Conservation (phyloP, 1,284 basidiomycete genomes). For the Ganoderma multipileum region DNA sequence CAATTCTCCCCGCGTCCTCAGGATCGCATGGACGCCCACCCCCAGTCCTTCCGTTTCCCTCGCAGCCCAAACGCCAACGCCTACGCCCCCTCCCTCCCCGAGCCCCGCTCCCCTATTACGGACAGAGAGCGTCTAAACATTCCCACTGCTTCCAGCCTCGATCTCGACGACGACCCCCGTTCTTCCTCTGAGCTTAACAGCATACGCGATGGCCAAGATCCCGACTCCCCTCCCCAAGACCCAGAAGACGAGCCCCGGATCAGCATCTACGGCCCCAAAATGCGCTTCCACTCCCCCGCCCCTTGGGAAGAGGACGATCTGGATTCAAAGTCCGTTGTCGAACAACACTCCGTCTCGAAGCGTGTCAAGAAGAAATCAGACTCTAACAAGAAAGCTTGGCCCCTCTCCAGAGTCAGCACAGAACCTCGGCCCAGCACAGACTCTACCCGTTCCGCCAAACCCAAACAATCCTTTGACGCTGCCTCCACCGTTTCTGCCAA, state of each 20-base stretch:
- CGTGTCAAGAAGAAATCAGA: slow-evolving; percentile 42
- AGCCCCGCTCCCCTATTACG: slow-evolving; percentile 38
- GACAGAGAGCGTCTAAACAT: slow-evolving; percentile 54
- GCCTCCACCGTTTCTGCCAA: slow-evolving; percentile 55
- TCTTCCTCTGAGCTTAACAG: slow-evolving; percentile 45
- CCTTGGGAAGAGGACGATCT: slow-evolving; percentile 76
- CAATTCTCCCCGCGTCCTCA: slow-evolving; percentile 58
- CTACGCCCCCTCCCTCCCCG: slow-evolving; percentile 31
- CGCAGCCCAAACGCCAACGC: slow-evolving; percentile 31
- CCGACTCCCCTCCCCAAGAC: slow-evolving; percentile 37
- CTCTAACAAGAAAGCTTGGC: slow-evolving; percentile 51
- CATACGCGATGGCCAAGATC: slow-evolving; percentile 39
- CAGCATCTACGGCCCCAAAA: slow-evolving; percentile 78
- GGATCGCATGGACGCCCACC: slow-evolving; percentile 37
- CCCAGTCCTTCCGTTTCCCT: slow-evolving; percentile 40
- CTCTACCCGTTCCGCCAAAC: slow-evolving; percentile 57
- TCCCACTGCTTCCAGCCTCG: slow-evolving; percentile 58
- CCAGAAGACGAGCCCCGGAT: slow-evolving; percentile 55
- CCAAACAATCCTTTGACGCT: slow-evolving; percentile 67
- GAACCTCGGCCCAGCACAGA: slow-evolving; percentile 67
- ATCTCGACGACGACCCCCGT: slow-evolving; percentile 65
- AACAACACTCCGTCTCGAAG: slow-evolving; percentile 39
- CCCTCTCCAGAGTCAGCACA: slow-evolving; percentile 49
- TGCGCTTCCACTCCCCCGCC: slow-evolving; percentile 79
- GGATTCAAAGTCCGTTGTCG: slow-evolving; percentile 50